A percentile compares a stretch with the other conserved stretches of the same genome.
Conservation (phyloP, 2,329 filamentous ascomycete species). For the Lasiodiplodia theobromae region DNA sequence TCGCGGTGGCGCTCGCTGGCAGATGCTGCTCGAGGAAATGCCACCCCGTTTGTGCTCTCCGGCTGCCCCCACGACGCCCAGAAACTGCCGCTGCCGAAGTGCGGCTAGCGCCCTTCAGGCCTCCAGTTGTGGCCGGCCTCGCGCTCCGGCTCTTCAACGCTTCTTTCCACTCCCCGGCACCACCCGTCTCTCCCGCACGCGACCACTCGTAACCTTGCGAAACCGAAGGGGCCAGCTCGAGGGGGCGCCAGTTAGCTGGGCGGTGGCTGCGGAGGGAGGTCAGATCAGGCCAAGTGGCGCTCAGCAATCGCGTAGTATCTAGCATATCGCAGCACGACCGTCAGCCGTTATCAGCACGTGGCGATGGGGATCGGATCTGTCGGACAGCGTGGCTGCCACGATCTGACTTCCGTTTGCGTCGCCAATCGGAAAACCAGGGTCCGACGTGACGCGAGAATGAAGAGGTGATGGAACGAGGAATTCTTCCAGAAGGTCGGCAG, state of each 20-base stretch:
- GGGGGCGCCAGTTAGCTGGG: background rate
- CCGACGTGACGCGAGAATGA: too few relatives aligned
- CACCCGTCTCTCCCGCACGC: background rate
- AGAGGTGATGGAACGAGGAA: background rate
- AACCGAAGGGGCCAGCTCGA: background rate
- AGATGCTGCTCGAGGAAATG: background rate
- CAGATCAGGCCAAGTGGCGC: background rate
- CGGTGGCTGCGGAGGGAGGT: background rate
- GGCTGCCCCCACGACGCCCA: background rate
- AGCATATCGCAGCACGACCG: too few relatives aligned
- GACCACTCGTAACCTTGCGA: background rate
- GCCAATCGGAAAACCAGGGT: background rate
- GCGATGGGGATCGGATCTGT: background rate
- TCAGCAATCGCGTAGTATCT: background rate
- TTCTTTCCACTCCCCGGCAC: background rate
- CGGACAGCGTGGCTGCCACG: background rate
- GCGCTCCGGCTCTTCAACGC: background rate
- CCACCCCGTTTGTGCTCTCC: background rate
- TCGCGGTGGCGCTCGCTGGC: background rate
- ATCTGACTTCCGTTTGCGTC: background rate
- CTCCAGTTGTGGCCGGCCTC: background rate
- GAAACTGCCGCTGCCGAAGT: background rate
- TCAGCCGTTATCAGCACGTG: background rate
- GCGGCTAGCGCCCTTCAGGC: background rate
- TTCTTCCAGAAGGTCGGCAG: constrained; percentile 1